Evolutionary conservation across 768 basidiomycete species (phyloP), one percentile per base, ranked within the genome.

Genomic region (Leccinum aurantiacum): DNA sequence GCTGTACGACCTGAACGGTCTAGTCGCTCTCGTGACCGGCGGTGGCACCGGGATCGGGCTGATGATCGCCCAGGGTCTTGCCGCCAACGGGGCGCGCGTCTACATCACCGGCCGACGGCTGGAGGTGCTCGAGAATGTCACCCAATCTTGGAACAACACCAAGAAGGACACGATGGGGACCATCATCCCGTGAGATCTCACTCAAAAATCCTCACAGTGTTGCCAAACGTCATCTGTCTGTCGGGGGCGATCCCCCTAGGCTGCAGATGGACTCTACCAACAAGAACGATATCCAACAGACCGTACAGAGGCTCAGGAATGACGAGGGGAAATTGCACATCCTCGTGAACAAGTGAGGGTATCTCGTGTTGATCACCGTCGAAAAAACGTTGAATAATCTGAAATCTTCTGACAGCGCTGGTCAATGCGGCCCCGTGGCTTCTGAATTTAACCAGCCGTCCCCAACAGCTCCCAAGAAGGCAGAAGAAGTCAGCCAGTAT

Each of bases 51-150:
- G 82, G 22, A 84, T 84, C 54, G 83, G 83, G 33, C 71, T 86
- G 59, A 85, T 87, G 83, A 91, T 91, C 58, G 77, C 89, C 9
- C 78, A 80, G 56, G 90, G 89, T 5, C 80, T 93, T 13, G 91
- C 90, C 15, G 80, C 86, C 29, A 88, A 86, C 65, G 90, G 91
- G 1, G 90, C 91, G 14, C 88, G 84, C 64, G 90, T 91, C 15
- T 93, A 93, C 67, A 89, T 93, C 65, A 87, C 85, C 3, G 88
- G 89, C 17, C 78, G 91, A 41, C 81, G 91, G 50, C 71, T 79
- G 51, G 83, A 87, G 5, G 84, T 89, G 3, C 79, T 93, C 22
- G 79, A 88, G 66, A 82, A 78, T 62, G 78, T 82, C 15, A 76
- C 80, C n/a, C 74, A 78, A 49, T 75, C 75, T 10, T 84, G 82